A percentile compares a stretch with the other conserved stretches of the same genome.
Evolutionary conservation across 306 rosid genomes (phyloP).

Genomic region (Cucurbita pepo): DNA sequence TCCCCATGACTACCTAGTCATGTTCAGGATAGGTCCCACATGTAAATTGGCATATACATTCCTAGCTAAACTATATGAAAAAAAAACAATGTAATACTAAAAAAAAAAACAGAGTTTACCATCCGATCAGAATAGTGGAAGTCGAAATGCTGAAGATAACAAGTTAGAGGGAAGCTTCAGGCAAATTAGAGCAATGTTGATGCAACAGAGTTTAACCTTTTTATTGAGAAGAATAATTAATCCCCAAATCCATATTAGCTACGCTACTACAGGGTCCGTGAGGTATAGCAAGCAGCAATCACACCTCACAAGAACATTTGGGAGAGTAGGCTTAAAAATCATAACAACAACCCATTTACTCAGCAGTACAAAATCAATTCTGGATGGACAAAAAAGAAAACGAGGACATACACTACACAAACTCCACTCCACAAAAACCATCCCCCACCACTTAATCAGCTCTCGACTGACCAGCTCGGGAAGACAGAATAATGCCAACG

Average conservation of each 20-base stretch:
- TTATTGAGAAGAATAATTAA: conserved; percentile 6
- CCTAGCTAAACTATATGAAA: no score
- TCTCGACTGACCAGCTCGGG: conserved; percentile 50
- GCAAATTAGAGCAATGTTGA: background rate
- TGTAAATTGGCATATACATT: no score
- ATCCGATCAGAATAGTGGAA: no score
- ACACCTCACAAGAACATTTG: background rate
- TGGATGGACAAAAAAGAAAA: background rate
- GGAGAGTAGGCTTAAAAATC: background rate
- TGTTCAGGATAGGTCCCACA: no score
- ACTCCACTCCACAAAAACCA: no score
- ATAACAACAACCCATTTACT: background rate
- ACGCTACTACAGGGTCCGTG: background rate
- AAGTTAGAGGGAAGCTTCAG: background rate
- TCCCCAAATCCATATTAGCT: background rate
- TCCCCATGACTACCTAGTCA: no score
- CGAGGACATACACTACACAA: background rate
- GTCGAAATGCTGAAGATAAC: no score
- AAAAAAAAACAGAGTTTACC: no score
- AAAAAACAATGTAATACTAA: no score
- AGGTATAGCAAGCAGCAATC: background rate
- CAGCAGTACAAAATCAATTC: background rate
- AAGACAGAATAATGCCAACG: conserved; percentile 46
- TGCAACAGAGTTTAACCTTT: background rate
- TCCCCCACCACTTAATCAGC: conserved; percentile 21